Conservation (phyloP, 1,284 basidiomycete species). For the Porogramme epimiltina region DNA sequence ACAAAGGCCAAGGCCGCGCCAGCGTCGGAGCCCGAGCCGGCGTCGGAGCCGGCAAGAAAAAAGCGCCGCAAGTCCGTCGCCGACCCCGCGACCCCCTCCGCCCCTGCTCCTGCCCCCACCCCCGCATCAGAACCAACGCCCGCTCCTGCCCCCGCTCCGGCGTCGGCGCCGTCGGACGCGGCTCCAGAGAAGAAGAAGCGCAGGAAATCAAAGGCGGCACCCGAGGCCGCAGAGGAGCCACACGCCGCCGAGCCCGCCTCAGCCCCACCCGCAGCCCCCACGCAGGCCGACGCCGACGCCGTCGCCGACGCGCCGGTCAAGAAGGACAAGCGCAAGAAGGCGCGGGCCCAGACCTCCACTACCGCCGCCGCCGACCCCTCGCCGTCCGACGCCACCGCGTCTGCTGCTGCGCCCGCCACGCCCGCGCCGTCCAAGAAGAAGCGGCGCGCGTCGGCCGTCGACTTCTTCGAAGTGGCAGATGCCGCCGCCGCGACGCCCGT, state of each 20-base stretch:
- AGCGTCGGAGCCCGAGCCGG: conserved; percentile 5
- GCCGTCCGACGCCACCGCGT: conserved; percentile 4
- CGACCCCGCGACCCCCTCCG: not conserved
- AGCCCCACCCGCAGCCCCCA: not conserved
- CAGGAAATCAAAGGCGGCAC: conserved; percentile 7
- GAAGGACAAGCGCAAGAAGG: not conserved
- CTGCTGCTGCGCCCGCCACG: conserved; percentile 3
- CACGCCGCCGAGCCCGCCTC: conserved; percentile 3
- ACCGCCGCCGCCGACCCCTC: conserved; percentile 7
- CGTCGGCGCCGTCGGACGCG: conserved; percentile 4
- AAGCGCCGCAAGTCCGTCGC: conserved; percentile 25
- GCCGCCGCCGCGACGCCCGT: conserved; percentile 1
- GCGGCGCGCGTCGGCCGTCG: conserved; percentile 29
- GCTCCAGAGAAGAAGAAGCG: conserved; percentile 35
- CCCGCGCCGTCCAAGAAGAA: conserved; percentile 26
- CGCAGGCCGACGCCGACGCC: not conserved
- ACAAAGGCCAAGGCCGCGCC: conserved; percentile 26
- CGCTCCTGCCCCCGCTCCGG: conserved; percentile 10
- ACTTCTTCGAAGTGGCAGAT: conserved; percentile 29
- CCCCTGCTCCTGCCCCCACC: not conserved
- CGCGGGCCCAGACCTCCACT: conserved; percentile 19
- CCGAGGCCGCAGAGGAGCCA: not conserved
- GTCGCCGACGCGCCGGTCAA: not conserved
- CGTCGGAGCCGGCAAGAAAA: conserved; percentile 23
- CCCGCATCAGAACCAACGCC: conserved; percentile 5